These are phyloP conservation scores for Hirschfeldia incana DNA, from an alignment of 345 rosid genomes.

Conservation along the genomic window DNA sequence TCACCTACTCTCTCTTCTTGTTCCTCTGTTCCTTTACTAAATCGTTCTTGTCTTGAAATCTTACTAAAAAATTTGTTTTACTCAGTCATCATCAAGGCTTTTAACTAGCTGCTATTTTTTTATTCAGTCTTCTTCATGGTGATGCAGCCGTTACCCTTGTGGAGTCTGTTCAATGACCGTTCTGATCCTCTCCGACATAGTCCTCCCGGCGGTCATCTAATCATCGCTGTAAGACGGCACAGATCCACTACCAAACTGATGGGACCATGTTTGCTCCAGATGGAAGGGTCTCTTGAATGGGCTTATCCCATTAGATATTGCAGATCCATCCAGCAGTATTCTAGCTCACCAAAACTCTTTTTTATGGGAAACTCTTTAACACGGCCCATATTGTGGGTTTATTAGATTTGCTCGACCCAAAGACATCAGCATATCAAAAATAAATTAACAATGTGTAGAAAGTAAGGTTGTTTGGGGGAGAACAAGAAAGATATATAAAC, in stretches of 20 bases:
- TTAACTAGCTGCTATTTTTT: too few relatives aligned
- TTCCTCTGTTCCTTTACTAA: slow-evolving; percentile 2
- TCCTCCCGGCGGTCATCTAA: too few relatives aligned
- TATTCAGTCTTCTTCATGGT: too few relatives aligned
- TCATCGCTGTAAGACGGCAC: not conserved
- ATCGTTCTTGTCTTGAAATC: not conserved
- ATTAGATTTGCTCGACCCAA: not conserved
- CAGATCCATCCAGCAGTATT: not conserved
- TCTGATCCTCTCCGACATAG: too few relatives aligned
- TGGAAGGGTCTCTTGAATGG: not conserved
- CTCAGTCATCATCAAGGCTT: not conserved
- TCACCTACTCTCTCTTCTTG: not conserved
- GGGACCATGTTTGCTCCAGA: not conserved
- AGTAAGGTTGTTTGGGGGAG: not conserved
- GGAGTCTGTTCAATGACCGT: too few relatives aligned
- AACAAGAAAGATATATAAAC: not conserved
- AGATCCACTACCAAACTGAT: not conserved
- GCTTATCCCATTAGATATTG: not conserved
- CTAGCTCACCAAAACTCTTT: not conserved
- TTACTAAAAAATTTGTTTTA: not conserved
- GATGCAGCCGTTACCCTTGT: too few relatives aligned
- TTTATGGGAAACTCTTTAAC: not conserved
- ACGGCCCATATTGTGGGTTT: not conserved
- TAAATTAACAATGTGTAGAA: not conserved
- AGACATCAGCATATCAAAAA: not conserved